These are phyloP conservation scores for Septoria petroselini DNA, from an alignment of 2,329 filamentous ascomycete species.

Conservation along the genomic window DNA sequence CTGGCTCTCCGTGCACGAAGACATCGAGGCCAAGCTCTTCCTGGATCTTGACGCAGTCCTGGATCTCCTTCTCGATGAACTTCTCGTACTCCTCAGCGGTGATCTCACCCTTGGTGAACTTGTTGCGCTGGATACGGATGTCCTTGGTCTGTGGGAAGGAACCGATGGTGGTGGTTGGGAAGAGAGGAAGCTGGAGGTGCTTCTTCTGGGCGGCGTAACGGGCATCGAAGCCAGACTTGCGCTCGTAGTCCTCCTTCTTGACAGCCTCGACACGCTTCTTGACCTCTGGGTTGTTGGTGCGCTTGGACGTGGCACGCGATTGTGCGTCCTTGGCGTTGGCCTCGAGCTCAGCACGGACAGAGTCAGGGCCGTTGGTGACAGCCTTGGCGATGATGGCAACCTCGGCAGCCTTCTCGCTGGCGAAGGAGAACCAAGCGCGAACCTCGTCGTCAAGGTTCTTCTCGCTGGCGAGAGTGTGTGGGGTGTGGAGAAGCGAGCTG, in stretches of 20 bases:
- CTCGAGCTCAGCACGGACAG: constrained; percentile 85
- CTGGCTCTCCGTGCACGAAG: constrained; percentile 96
- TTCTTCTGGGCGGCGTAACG: constrained; percentile 87
- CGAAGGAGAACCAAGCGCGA: constrained; percentile 98
- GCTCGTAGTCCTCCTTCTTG: constrained; percentile 80
- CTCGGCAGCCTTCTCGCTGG: constrained; percentile 88
- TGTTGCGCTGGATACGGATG: constrained; percentile 94
- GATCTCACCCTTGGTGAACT: constrained; percentile 98
- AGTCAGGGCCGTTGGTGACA: constrained; percentile 83
- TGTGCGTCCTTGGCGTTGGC: constrained; percentile 94
- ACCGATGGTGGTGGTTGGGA: constrained; percentile 98
- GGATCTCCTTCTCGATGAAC: constrained; percentile 99
- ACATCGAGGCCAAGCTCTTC: constrained; percentile 97
- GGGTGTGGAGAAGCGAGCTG: constrained; percentile 95
- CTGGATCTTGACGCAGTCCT: constrained; percentile 92
- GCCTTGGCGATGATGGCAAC: constrained; percentile 94
- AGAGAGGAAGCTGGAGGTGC: constrained; percentile 88
- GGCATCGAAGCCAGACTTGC: constrained; percentile 80
- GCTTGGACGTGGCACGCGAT: constrained; percentile 83
- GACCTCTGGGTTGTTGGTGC: constrained; percentile 95
- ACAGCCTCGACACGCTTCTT: constrained; percentile 94
- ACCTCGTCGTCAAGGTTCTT: constrained; percentile 96
- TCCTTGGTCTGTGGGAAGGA: constrained; percentile 99
- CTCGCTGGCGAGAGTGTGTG: constrained; percentile 96
- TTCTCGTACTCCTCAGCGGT: constrained; percentile 88